These are phyloP conservation scores for Thalia dealbata DNA, from an alignment of 176 grass and related monocot species.

Conservation along the genomic window DNA sequence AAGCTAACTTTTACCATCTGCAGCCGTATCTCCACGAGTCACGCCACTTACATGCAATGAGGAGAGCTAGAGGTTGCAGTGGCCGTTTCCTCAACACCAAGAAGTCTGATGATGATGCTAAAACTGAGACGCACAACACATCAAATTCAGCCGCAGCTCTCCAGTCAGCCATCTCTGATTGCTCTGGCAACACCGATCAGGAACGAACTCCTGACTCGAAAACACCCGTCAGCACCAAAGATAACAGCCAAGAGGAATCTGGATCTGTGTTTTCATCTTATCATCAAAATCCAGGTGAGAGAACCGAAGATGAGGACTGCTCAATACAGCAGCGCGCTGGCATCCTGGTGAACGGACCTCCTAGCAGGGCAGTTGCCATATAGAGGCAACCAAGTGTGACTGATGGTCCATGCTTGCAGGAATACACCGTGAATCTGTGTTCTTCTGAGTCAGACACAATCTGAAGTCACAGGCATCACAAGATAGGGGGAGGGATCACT, in stretches of 20 bases:
- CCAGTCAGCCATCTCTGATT: background rate
- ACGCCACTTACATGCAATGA: slow-evolving; percentile 5
- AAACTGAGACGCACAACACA: background rate
- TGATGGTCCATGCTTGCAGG: no score
- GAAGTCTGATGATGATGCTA: background rate
- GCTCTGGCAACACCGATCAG: background rate
- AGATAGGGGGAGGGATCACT: background rate
- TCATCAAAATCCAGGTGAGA: slow-evolving; percentile 1
- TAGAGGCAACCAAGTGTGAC: no score
- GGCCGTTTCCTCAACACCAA: slow-evolving; percentile 4
- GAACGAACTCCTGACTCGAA: background rate
- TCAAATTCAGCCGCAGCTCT: background rate
- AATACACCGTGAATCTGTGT: no score
- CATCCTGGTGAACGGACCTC: no score
- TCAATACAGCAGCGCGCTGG: background rate
- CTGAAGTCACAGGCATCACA: background rate
- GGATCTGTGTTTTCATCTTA: background rate
- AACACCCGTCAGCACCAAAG: background rate
- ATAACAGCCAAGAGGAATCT: background rate
- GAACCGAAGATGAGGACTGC: background rate
- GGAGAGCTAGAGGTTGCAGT: slow-evolving; percentile 3
- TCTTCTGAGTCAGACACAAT: no score
- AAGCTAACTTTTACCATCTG: background rate
- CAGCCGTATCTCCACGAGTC: slow-evolving; percentile 8
- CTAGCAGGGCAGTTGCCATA: no score